Evolutionary conservation across 495 filamentous ascomycete genomes (phyloP), one percentile per base, ranked within the genome.

Genomic region (Trichoderma orchidacearum): DNA sequence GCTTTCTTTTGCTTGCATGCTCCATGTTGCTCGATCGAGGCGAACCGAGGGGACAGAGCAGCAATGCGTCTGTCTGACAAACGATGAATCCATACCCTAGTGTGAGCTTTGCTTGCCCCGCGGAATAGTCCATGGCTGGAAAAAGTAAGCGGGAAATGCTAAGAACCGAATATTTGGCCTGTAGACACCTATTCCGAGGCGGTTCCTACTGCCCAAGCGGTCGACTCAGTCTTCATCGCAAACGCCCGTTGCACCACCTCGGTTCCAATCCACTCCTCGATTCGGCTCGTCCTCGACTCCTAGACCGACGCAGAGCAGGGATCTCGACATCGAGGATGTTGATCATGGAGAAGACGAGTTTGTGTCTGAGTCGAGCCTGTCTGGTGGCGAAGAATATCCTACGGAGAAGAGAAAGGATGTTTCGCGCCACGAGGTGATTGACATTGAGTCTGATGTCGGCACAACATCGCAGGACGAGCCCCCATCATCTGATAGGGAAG

Each of bases 161-260:
- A n/a, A 35, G 11, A 6, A 41, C 7, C 27, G 21, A 0, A 25
- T 1, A 27, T 13, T 25, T 27, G 7, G 27, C n/a, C n/a, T n/a
- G 52, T 30, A 75, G 73, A 75, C 73, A 11, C 72, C 72, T 5
- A 70, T 69, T 13, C 66, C 73, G 2, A 66, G 66, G 32, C 69
- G 71, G 13, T 75, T 74, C 57, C 59, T 74, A 17, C 64, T 67
- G 53, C 64, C 72, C 15, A 72, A 66, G 61, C 62, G 64, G 18
- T 63, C 63, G 15, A 56, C 32, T 18, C 69, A 70, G 54, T 70
- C 67, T 9, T 64, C 67, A 23, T 65, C 62, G 36, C 58, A 59
- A 5, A 58, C 61, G 27, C 55, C 62, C 17, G 50, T 61, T 27
- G 54, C 59, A 13, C 60, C 68, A 15, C 60, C 63, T 45, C 70